A percentile compares a stretch with the other conserved stretches of the same genome.
phyloP scores from a whole-genome alignment of 306 rosid genomes.

The Casuarina equisetifolia region DNA sequence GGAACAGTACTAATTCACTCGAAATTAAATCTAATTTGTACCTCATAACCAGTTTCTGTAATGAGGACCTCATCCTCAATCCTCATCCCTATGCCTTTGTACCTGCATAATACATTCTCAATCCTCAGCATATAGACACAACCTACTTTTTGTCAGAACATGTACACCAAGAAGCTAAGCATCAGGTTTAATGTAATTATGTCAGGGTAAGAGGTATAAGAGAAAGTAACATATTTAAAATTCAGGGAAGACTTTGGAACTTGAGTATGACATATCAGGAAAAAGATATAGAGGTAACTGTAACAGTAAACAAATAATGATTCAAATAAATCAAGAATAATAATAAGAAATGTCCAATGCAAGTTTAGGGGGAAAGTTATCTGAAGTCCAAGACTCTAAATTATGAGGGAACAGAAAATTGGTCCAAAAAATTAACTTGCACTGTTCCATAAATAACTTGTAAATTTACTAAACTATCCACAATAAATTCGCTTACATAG shows the following conservation, averaged over 20 bases:
- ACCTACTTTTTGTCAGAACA: slow-evolving; percentile 22
- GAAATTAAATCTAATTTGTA: slow-evolving; percentile 11
- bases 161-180: slow-evolving; percentile 25
- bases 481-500: background rate
- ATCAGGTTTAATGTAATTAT: background rate
- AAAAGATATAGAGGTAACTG: slow-evolving; percentile 3
- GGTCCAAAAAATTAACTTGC: background rate
- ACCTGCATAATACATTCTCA: slow-evolving; percentile 48
- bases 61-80: slow-evolving; percentile 91
- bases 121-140: slow-evolving; percentile 25
- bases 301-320: background rate
- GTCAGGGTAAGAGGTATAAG: background rate
- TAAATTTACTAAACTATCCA: background rate
- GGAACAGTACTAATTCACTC: background rate
- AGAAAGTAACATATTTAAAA: background rate
- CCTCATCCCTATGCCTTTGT: slow-evolving; percentile 78
- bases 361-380: background rate
- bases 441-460: background rate
- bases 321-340: background rate
- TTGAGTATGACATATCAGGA: background rate
- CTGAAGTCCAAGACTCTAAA: background rate
- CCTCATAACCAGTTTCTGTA: slow-evolving; percentile 76
- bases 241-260: background rate
- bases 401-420: background rate
- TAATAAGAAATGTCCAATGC: background rate